Evolutionary conservation across 306 rosid genomes (phyloP), one percentile per base, ranked within the genome.

Genomic region (Cajanus cajan): DNA sequence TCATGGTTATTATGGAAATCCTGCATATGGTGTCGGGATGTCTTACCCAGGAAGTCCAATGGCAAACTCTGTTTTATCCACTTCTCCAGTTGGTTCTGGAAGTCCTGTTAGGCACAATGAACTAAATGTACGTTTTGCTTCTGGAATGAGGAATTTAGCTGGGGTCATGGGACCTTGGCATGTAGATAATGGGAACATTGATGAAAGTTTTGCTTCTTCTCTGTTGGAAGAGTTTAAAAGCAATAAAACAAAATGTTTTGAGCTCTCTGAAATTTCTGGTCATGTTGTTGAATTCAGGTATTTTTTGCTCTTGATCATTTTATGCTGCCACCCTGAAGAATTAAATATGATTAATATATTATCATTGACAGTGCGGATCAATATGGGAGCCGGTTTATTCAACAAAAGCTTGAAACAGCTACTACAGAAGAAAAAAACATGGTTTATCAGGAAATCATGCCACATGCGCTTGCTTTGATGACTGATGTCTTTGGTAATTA

Each of bases 371-470:
- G 98, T 75, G 90, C 94, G 22, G 98, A 91, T 89, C 98, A 94
- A 70, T 94, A 94, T 74, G 98, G 98, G 66, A 94, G 98, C 80
- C 90, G 98, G 5, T 94, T 91, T 83, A 93, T 93, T 71, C 98
- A 93, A 78, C 98, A 93, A 80, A 93, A 93, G 84, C 97, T 93
- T 64, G 98, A 95, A 80, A 93, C 97, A 14, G 98, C 99, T 15
- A 89, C 93, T 1, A 63, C 70, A 0, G 98, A 95, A 50, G 99
- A 95, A 75, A 93, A 95, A 80, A 89, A 83, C 86, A 95, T 90
- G 97, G 97, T 95, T 86, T 95, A 89, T 84, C 92, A 86, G 85
- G 98, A 95, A 88, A 90, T 95, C 79, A 92, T 90, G 98, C 99
- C 99, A 7, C 93, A 95, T 63, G 98, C 97, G 37, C 93, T 94